Evolutionary conservation across 805 yeast genomes (phyloP).

Genomic region (Metschnikowia proteae): DNA sequence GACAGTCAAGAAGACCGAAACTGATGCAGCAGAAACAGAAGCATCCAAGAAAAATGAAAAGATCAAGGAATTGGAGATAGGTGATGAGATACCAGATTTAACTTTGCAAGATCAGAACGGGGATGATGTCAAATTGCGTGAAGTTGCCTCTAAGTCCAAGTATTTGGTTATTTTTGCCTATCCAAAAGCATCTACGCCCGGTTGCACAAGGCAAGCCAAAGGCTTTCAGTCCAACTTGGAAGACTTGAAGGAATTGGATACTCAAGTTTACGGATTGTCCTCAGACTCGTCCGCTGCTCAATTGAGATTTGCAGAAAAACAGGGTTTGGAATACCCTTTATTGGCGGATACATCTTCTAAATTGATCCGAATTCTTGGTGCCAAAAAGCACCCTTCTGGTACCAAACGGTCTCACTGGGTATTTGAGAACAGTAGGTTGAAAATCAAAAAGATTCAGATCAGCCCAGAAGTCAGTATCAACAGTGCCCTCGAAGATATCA

Average conservation of each 20-base stretch:
- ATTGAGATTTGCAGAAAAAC: constrained; percentile 68
- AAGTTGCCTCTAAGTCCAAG: constrained; percentile 29
- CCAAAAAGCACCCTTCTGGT: constrained; percentile 74
- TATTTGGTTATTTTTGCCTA: constrained; percentile 55
- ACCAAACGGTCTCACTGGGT: constrained; percentile 90
- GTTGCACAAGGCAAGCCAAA: constrained; percentile 92
- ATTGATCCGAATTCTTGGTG: constrained; percentile 74
- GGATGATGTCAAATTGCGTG: constrained; percentile 39
- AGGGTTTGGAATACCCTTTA: constrained; percentile 66
- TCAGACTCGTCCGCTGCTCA: constrained; percentile 82
- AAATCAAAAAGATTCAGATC: constrained; percentile 48
- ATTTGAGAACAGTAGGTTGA: constrained; percentile 71
- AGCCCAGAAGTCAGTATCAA: constrained; percentile 50
- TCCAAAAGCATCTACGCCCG: constrained; percentile 93
- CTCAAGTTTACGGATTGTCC: constrained; percentile 73
- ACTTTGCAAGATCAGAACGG: constrained; percentile 66
- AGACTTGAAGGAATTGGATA: constrained; percentile 46
- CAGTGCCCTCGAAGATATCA: constrained; percentile 50
- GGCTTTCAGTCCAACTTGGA: constrained; percentile 73
- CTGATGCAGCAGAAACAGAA: neutral
- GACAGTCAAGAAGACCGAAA: constrained; percentile 4
- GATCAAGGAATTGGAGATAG: constrained; percentile 40
- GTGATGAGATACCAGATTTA: constrained; percentile 65
- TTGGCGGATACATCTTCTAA: constrained; percentile 71
- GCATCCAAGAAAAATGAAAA: neutral